Percentiles rank a stretch among this genome's conserved stretches.
Evolutionary conservation across 129 eudicot genomes (phyloP).

Genomic region (Logfia minima): DNA sequence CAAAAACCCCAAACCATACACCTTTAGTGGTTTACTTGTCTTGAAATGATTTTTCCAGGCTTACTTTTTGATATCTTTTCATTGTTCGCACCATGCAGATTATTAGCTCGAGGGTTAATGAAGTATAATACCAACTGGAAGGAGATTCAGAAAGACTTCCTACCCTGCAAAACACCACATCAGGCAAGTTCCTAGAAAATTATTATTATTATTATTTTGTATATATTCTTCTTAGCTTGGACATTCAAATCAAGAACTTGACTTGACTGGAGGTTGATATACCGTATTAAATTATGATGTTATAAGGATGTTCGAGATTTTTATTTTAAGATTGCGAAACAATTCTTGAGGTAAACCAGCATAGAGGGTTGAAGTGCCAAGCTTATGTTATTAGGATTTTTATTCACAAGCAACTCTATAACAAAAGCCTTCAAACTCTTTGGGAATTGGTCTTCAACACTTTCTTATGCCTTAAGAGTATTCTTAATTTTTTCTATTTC

Average conservation of each 20-base stretch:
- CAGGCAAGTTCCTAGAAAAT: constrained; percentile 55
- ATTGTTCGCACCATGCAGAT: constrained; percentile 47
- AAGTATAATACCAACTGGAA: constrained; percentile 88
- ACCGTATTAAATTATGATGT: constrained; percentile 11
- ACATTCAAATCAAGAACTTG: neutral
- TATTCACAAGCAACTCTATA: neutral
- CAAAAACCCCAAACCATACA: neutral
- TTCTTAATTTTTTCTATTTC: too few species aligned
- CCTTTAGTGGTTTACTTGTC: neutral
- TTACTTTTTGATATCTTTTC: constrained; percentile 12
- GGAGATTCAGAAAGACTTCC: constrained; percentile 71
- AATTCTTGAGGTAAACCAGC: neutral
- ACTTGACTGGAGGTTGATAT: neutral
- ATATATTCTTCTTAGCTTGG: neutral
- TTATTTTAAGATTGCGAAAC: neutral
- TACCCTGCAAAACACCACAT: constrained; percentile 90
- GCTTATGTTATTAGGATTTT: too few species aligned
- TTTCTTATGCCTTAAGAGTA: neutral
- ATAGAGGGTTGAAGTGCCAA: neutral
- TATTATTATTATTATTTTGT: too few species aligned
- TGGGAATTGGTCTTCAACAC: neutral
- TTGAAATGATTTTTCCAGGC: neutral
- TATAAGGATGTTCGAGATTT: neutral
- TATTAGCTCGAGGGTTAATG: constrained; percentile 88
- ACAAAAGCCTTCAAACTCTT: neutral